Percentiles rank a stretch among this genome's conserved stretches.
phyloP scores from a whole-genome alignment of 495 filamentous ascomycete genomes.

The Penicillium coffeae region DNA sequence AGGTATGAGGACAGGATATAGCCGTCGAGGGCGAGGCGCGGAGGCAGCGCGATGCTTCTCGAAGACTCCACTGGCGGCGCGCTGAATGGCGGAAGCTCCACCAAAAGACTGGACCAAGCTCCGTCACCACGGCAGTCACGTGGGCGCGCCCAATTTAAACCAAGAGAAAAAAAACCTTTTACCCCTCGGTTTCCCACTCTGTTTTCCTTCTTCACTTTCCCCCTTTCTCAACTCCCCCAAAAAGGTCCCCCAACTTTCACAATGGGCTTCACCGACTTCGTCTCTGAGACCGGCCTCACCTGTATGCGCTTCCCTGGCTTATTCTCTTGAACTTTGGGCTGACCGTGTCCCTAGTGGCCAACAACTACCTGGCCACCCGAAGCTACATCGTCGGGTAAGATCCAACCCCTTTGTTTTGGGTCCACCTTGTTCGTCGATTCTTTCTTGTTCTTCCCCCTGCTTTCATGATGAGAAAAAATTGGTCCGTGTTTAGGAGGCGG shows the following conservation, averaged over 20 bases:
- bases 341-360: constrained; percentile 66
- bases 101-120: constrained; percentile 23
- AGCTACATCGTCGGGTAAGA: constrained; percentile 90
- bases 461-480: constrained; percentile 81
- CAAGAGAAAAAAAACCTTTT: constrained; percentile 38
- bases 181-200: constrained; percentile 25
- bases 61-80: constrained; percentile 36
- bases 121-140: constrained; percentile 33
- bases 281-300: constrained; percentile 80
- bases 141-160: constrained; percentile 26
- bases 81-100: constrained; percentile 32
- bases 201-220: constrained; percentile 18
- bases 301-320: constrained; percentile 53
- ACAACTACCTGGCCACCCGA: constrained; percentile 84
- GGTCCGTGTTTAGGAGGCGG: constrained; percentile 99
- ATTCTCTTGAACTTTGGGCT: constrained; percentile 22
- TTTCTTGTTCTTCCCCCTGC: constrained; percentile 9
- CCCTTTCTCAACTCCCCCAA: constrained; percentile 16
- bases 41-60: constrained; percentile 38
- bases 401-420: constrained; percentile 11
- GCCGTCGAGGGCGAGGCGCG: neutral
- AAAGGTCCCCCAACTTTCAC: constrained; percentile 32
- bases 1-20: neutral
- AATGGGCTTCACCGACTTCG: constrained; percentile 96
- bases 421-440: constrained; percentile 2